Conservation (phyloP, 441 rosid species). For the Erodium texanum region DNA sequence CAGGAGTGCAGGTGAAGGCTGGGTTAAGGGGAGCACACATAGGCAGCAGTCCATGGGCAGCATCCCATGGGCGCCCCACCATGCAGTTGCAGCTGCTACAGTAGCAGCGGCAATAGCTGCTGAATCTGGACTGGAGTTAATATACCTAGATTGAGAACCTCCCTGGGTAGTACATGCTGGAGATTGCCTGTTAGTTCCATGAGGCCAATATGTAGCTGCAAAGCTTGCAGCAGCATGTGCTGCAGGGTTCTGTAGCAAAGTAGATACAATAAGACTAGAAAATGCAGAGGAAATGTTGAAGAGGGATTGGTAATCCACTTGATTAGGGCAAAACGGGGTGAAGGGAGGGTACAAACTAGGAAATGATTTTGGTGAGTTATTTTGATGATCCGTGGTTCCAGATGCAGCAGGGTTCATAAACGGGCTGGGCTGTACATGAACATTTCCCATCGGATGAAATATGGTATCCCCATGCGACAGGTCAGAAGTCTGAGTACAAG, state of each 20-base stretch:
- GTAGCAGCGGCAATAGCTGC: slow-evolving; percentile 81
- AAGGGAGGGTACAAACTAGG: slow-evolving; percentile 47
- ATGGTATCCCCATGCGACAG: slow-evolving; percentile 37
- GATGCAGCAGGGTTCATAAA: slow-evolving; percentile 55
- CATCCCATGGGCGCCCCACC: slow-evolving; percentile 99
- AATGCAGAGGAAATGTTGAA: slow-evolving; percentile 65
- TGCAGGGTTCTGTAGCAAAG: slow-evolving; percentile 85
- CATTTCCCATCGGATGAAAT: slow-evolving; percentile 45
- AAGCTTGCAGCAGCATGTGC: slow-evolving; percentile 84
- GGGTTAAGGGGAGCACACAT: slow-evolving; percentile 58
- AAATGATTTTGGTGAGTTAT: slow-evolving; percentile 39
- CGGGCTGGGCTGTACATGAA: slow-evolving; percentile 32
- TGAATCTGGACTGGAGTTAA: slow-evolving; percentile 51
- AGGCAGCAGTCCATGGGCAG: slow-evolving; percentile 85
- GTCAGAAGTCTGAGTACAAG: slow-evolving; percentile 42
- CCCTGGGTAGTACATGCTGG: too few species aligned
- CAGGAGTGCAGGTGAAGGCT: slow-evolving; percentile 45
- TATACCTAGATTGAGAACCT: slow-evolving; percentile 33
- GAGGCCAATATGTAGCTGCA: slow-evolving; percentile 83
- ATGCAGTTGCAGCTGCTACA: slow-evolving; percentile 91
- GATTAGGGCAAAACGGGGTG: slow-evolving; percentile 35
- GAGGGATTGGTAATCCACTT: slow-evolving; percentile 61
- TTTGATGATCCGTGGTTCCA: slow-evolving; percentile 39
- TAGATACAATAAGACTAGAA: slow-evolving; percentile 67
- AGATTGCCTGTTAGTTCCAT: slow-evolving; percentile 44